Percentiles rank a stretch among this genome's conserved stretches.
phyloP scores from a whole-genome alignment of 1,284 basidiomycete species.

The Takashimella tepidaria region DNA sequence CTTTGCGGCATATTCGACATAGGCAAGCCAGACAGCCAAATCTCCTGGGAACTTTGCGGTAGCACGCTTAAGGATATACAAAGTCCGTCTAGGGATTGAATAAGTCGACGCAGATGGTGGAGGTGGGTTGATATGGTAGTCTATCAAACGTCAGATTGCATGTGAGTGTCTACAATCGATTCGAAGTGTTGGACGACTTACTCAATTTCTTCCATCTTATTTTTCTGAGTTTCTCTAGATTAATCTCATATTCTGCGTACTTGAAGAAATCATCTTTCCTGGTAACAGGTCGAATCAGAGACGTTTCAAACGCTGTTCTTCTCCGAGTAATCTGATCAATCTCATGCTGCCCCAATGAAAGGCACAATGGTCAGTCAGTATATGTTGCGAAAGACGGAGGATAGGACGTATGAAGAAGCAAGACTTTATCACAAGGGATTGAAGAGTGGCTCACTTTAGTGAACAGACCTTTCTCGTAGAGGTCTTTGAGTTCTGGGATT shows the following conservation, averaged over 20 bases:
- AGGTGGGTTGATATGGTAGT: constrained; percentile 42
- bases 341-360: constrained; percentile 63
- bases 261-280: constrained; percentile 84
- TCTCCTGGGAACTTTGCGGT: constrained; percentile 84
- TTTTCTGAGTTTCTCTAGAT: constrained; percentile 70
- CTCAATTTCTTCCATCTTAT: constrained; percentile 69
- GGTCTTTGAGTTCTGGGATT: constrained; percentile 91
- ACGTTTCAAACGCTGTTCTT: constrained; percentile 76
- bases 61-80: constrained; percentile 86
- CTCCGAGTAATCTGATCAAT: constrained; percentile 79
- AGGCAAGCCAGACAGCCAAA: constrained; percentile 79
- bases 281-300: constrained; percentile 73
- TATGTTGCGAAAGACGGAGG: no score
- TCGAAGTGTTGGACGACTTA: no score
- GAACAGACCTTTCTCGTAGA: constrained; percentile 82
- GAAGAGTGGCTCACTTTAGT: constrained; percentile 61
- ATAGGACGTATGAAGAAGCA: no score
- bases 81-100: constrained; percentile 72
- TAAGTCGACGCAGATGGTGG: constrained; percentile 71
- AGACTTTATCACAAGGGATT: neutral
- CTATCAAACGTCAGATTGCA: constrained; percentile 11
- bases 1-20: constrained; percentile 74
- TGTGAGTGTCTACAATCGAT: no score
- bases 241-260: constrained; percentile 89
- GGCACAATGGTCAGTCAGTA: constrained; percentile 1